Evolutionary conservation across 129 eudicot species (phyloP).

Genomic region (Sambucus nigra): DNA sequence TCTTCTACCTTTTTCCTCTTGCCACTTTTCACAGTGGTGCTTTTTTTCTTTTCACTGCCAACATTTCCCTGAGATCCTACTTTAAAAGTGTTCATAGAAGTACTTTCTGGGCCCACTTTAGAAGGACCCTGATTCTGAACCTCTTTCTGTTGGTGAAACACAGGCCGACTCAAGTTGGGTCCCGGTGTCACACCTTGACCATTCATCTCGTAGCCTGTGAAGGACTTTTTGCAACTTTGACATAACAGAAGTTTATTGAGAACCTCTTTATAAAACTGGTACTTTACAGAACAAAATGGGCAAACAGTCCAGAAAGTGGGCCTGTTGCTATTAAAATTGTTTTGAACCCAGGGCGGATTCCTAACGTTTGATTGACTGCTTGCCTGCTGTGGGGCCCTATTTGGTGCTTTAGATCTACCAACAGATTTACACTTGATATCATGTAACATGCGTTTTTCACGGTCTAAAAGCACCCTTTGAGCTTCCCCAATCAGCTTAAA

Average conservation of each 20-base stretch:
- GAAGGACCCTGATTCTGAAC: slow-evolving; percentile 13
- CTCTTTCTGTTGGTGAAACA: slow-evolving; percentile 2
- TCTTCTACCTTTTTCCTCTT: slow-evolving; percentile 35
- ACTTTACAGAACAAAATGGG: slow-evolving; percentile 41
- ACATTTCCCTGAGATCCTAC: slow-evolving; percentile 1
- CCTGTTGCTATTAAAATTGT: slow-evolving; percentile 8
- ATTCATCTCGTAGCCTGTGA: slow-evolving; percentile 40
- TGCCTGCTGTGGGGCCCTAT: slow-evolving; percentile 18
- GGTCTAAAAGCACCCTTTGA: slow-evolving; percentile 51
- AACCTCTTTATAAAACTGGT: slow-evolving; percentile 34
- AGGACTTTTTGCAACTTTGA: slow-evolving; percentile 42
- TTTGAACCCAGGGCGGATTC: slow-evolving; percentile 7
- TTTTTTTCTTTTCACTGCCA: slow-evolving; percentile 8
- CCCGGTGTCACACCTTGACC: slow-evolving; percentile 16
- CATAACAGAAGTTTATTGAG: slow-evolving; percentile 30
- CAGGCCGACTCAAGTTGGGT: slow-evolving; percentile 14
- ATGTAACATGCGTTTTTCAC: slow-evolving; percentile 25
- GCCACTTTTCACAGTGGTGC: slow-evolving; percentile 18
- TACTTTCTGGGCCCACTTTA: slow-evolving; percentile 1
- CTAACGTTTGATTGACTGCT: slow-evolving; percentile 15
- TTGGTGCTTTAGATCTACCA: slow-evolving; percentile 10
- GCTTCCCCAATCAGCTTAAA: slow-evolving; percentile 61
- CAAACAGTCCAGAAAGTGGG: slow-evolving; percentile 67
- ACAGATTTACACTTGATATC: slow-evolving; percentile 28
- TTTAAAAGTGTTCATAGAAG: slow-evolving; percentile 4